Evolutionary conservation across 306 rosid genomes (phyloP), one percentile per base, ranked within the genome.

Genomic region (Quercus dentata): DNA sequence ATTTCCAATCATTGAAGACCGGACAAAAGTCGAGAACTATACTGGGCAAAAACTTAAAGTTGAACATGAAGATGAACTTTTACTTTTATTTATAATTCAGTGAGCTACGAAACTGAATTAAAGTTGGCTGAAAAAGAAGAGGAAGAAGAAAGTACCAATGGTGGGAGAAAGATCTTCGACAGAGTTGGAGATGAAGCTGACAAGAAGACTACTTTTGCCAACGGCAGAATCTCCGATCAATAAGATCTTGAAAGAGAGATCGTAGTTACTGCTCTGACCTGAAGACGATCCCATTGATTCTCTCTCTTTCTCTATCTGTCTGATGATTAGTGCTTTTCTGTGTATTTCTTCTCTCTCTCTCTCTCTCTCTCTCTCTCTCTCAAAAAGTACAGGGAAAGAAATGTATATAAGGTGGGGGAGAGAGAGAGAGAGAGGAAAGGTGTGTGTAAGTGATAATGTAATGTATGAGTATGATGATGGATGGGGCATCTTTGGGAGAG

Each of bases 171-270:
- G 76, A 80, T 93, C 83, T 52, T 86, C 89, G 21, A 68, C 80
- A 21, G 96, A 80, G 78, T 56, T 76, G 75, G 97, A 89, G 87
- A 91, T 91, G 89, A 95, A 95, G 92, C 91, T 91, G 77, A 95
- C 86, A 68, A 95, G 90, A 5, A 95, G 88, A 83, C 98, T 95
- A 69, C 97, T 95, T 81, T 95, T 95, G 52, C 99, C 99, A n/a
- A 95, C 99, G 62, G 87, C 98, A 6, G 99, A 89, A 78, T 95
- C 99, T 77, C 99, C 99, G 79, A 95, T 93, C 89, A 95, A 61
- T 89, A 95, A 85, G 91, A 95, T 87, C 97, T 95, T 95, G 88
- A 91, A 91, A 5, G 99, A 93, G 79, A 95, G 91, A 91, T 93
- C 99, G 87, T 87, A 93, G 86, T 62, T 84, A 77, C 88, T 87